Conservation (phyloP, 805 yeast genomes). For the Kodamaea sagamina region DNA sequence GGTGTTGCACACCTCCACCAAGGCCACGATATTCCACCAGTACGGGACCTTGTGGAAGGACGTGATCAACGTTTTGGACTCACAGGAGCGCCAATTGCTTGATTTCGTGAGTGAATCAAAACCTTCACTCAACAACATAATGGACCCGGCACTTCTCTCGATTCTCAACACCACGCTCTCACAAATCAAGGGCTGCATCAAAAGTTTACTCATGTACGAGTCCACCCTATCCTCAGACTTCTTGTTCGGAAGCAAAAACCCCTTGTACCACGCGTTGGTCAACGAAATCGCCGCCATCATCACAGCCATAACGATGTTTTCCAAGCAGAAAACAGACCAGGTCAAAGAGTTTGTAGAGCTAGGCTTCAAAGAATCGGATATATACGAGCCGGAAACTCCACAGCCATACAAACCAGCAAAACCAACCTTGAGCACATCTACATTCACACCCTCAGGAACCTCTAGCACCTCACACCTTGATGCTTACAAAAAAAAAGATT, state of each 20-base stretch:
- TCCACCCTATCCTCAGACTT: conserved; percentile 7
- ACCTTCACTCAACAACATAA: conserved; percentile 3
- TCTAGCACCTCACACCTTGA: background rate
- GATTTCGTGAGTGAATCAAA: conserved; percentile 16
- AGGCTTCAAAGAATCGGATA: conserved; percentile 9
- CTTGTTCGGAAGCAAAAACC: conserved; percentile 11
- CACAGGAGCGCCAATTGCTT: conserved; percentile 29
- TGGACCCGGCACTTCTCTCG: conserved; percentile 8
- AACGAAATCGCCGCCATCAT: conserved; percentile 28
- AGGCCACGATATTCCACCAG: conserved; percentile 32
- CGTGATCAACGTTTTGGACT: conserved; percentile 19
- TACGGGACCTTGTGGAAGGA: conserved; percentile 33
- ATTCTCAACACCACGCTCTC: conserved; percentile 11
- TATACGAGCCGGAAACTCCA: background rate
- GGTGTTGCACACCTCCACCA: conserved; percentile 24
- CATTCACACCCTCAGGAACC: background rate
- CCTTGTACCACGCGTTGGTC: conserved; percentile 17
- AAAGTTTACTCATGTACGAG: conserved; percentile 6
- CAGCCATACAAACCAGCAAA: background rate
- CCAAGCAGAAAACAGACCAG: conserved; percentile 6
- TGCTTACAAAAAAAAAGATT: conserved; percentile 4
- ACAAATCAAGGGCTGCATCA: conserved; percentile 10
- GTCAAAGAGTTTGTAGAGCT: conserved; percentile 11
- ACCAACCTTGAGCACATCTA: conserved; percentile 5
- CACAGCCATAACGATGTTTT: conserved; percentile 14